phyloP scores from a whole-genome alignment of 2,329 filamentous ascomycete species.

The Fusarium fracticaudum region DNA sequence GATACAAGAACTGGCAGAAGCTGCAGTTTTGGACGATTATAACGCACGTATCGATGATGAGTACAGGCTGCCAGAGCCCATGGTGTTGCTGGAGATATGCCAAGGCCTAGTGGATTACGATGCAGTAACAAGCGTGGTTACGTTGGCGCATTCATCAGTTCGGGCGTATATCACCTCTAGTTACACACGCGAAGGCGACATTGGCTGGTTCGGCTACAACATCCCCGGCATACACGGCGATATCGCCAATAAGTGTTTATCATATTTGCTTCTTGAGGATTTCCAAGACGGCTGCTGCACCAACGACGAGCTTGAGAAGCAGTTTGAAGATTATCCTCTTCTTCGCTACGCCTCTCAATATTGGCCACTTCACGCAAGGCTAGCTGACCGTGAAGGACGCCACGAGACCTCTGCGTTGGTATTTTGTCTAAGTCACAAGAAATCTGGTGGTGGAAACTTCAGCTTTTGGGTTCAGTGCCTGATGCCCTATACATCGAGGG shows the following conservation, averaged over 20 bases:
- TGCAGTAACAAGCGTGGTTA: background rate
- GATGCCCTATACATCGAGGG: background rate
- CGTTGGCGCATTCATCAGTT: background rate
- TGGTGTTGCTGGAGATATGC: background rate
- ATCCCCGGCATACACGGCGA: background rate
- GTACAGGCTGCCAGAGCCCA: fast-evolving
- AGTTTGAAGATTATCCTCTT: background rate
- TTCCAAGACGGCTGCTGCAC: background rate
- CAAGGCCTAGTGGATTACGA: background rate
- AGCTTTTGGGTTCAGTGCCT: background rate
- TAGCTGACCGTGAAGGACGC: background rate
- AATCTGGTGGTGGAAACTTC: background rate
- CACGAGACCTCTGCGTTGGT: fast-evolving
- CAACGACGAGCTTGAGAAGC: background rate
- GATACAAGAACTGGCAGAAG: background rate
- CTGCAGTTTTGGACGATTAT: background rate
- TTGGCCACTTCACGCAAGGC: background rate
- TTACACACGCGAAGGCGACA: background rate
- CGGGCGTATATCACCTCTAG: background rate
- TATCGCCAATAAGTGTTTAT: background rate
- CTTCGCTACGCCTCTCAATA: background rate
- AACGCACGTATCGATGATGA: fast-evolving
- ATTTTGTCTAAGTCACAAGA: background rate
- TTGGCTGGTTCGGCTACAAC: background rate
- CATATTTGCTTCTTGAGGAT: background rate